Conservation (phyloP, 2,329 filamentous ascomycete genomes). For the Botrytis squamosa region DNA sequence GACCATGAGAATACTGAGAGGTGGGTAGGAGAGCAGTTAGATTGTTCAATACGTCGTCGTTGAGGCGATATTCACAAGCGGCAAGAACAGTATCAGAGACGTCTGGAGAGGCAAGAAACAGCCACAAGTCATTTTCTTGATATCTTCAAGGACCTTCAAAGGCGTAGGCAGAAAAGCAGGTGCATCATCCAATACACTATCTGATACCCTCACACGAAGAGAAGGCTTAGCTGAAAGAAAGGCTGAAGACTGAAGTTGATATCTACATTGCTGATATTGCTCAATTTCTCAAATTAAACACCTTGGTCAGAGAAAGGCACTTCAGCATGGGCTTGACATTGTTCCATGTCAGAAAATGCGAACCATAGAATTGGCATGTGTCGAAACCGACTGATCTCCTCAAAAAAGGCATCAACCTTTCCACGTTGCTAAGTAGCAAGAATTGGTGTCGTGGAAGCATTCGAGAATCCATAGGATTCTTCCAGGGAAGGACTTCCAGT, state of each 20-base stretch:
- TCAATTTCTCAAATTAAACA: neutral
- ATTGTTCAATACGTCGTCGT: neutral
- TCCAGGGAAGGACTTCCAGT: neutral
- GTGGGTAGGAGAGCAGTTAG: neutral
- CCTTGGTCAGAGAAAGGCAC: neutral
- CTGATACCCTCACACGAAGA: neutral
- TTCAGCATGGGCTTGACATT: neutral
- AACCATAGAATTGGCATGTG: neutral
- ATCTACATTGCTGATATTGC: neutral
- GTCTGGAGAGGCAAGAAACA: neutral
- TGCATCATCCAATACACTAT: neutral
- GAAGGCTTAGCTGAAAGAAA: neutral
- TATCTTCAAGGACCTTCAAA: neutral
- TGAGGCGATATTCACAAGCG: neutral
- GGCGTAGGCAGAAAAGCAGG: neutral
- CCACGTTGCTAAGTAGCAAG: conserved; percentile 7
- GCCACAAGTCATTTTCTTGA: neutral
- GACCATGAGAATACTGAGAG: neutral
- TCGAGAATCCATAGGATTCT: neutral
- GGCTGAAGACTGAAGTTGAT: neutral
- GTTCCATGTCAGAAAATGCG: neutral
- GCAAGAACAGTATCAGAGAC: neutral
- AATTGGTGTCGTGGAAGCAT: no score
- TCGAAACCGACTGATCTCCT: neutral
- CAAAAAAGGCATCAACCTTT: neutral